Conservation (phyloP, 1,284 basidiomycete genomes). For the Heterobasidion occidentale region DNA sequence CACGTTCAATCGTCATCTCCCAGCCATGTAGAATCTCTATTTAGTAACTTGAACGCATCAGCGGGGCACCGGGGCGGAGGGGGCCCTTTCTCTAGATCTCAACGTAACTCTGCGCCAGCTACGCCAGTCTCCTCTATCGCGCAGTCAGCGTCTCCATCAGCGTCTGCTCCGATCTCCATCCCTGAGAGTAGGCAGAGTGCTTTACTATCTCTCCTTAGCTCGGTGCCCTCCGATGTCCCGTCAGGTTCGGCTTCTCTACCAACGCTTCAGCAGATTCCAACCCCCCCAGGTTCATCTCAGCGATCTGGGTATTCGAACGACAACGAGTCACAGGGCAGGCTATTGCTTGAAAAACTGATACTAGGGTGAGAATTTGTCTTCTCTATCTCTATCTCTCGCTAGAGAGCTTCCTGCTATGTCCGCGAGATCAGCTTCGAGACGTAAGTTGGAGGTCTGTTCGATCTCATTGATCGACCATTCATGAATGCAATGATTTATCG, state of each 20-base stretch:
- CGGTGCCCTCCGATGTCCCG: slow-evolving; percentile 11
- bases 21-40: slow-evolving; percentile 49
- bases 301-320: slow-evolving; percentile 41
- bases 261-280: slow-evolving; percentile 51
- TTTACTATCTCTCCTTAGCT: slow-evolving; percentile 57
- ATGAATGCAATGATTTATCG: too few relatives aligned
- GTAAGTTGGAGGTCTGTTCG: too few relatives aligned
- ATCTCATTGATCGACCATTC: too few relatives aligned
- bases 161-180: slow-evolving; percentile 31
- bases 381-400: neutral
- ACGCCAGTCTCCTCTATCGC: slow-evolving; percentile 44
- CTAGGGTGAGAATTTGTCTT: slow-evolving; percentile 50
- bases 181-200: slow-evolving; percentile 49
- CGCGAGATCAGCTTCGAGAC: too few relatives aligned
- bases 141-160: slow-evolving; percentile 34
- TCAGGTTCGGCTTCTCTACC: slow-evolving; percentile 22
- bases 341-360: slow-evolving; percentile 72
- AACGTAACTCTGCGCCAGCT: slow-evolving; percentile 41
- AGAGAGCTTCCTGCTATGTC: too few relatives aligned
- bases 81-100: slow-evolving; percentile 24
- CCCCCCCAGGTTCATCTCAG: slow-evolving; percentile 58
- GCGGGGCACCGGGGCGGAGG: slow-evolving; percentile 27
- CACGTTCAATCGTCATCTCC: slow-evolving; percentile 27
- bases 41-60: slow-evolving; percentile 39
- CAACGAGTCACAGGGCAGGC: slow-evolving; percentile 62